These are phyloP conservation scores for Rhynchospora breviuscula DNA, from an alignment of 176 grass and related monocot genomes.

Conservation along the genomic window DNA sequence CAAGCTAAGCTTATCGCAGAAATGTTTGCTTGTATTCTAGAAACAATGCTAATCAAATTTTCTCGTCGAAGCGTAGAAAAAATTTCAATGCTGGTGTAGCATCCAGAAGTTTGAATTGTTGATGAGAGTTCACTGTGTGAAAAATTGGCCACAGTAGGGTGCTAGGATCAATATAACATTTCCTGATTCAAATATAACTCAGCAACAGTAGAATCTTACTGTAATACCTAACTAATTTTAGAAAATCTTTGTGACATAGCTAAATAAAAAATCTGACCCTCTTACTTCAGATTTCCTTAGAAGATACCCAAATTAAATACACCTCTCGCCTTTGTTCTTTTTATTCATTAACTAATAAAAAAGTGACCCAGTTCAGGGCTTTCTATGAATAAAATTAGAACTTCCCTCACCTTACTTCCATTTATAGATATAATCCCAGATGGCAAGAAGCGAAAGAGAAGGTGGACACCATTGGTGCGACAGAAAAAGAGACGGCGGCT, in stretches of 20 bases:
- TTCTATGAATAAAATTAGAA: background rate
- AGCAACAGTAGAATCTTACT: background rate
- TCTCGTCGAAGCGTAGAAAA: background rate
- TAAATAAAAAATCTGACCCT: background rate
- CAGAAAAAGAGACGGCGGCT: slow-evolving; percentile 77
- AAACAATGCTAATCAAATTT: background rate
- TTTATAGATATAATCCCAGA: slow-evolving; percentile 29
- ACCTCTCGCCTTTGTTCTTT: background rate
- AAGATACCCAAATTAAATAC: background rate
- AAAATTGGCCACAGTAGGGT: background rate
- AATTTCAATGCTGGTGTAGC: background rate
- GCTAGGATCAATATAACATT: background rate
- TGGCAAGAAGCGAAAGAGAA: slow-evolving; percentile 52
- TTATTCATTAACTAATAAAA: background rate
- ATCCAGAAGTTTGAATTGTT: background rate
- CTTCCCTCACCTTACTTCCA: background rate
- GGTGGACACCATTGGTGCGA: slow-evolving; percentile 43
- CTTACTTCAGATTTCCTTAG: background rate
- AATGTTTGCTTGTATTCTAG: background rate
- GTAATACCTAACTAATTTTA: background rate
- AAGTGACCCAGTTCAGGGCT: background rate
- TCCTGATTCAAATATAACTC: background rate
- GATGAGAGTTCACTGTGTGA: background rate
- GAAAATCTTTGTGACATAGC: background rate
- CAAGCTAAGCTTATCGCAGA: background rate